A percentile compares a stretch with the other conserved stretches of the same genome.
phyloP scores from a whole-genome alignment of 179 eudicot genomes.

The Silene noctiflora region DNA sequence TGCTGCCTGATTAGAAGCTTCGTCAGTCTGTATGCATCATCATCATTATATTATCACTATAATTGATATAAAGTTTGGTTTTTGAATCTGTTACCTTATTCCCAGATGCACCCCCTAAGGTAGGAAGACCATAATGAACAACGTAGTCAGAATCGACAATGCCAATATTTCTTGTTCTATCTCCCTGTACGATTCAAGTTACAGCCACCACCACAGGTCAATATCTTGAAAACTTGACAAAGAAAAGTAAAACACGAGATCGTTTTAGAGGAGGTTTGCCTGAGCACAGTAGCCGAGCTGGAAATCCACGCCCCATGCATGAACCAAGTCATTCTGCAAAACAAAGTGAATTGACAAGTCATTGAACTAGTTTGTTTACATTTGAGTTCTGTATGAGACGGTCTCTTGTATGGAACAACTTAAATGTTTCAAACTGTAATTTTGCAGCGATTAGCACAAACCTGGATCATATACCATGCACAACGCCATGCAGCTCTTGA shows the following conservation, averaged over 20 bases:
- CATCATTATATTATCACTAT: background rate
- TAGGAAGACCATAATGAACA: slow-evolving; percentile 57
- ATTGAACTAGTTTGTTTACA: background rate
- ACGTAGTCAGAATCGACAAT: slow-evolving; percentile 62
- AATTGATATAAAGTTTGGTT: background rate
- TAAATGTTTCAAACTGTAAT: background rate
- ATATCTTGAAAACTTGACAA: slow-evolving; percentile 1
- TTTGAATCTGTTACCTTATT: slow-evolving; percentile 29
- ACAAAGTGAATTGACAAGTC: background rate
- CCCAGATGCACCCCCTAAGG: slow-evolving; percentile 45
- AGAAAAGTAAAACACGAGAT: background rate
- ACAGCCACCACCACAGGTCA: slow-evolving; percentile 10
- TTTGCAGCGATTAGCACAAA: slow-evolving; percentile 12
- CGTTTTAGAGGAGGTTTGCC: slow-evolving; percentile 27
- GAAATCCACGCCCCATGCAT: slow-evolving; percentile 73
- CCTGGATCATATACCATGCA: slow-evolving; percentile 71
- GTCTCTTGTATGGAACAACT: background rate
- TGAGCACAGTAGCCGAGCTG: slow-evolving; percentile 71
- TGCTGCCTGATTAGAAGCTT: slow-evolving; percentile 21
- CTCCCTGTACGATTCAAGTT: slow-evolving; percentile 38
- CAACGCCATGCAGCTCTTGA: slow-evolving; percentile 69
- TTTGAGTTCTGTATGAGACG: background rate
- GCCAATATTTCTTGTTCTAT: slow-evolving; percentile 52
- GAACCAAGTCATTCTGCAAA: slow-evolving; percentile 63
- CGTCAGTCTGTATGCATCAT: slow-evolving; percentile 29